Conservation (phyloP, 2,329 filamentous ascomycete genomes). For the Fusarium hostae region DNA sequence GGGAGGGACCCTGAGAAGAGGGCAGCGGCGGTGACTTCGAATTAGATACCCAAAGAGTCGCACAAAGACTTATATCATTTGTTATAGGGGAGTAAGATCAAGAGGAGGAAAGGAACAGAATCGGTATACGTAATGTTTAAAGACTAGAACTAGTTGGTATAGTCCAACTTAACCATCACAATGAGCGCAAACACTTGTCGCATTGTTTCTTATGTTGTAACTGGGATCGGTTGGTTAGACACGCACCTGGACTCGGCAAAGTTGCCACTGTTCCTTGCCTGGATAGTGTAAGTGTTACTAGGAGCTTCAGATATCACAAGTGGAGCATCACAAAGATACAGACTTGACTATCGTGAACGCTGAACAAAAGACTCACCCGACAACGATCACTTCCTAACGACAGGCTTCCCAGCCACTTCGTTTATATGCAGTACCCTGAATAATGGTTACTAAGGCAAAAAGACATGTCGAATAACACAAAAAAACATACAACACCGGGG, state of each 20-base stretch:
- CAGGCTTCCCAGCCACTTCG: not conserved
- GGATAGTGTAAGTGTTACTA: too few species aligned
- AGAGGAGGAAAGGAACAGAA: slow-evolving; percentile 7
- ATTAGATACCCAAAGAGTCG: slow-evolving; percentile 37
- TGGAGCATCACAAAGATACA: not conserved
- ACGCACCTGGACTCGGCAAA: not conserved
- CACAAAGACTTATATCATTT: slow-evolving; percentile 9
- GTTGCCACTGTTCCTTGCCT: not conserved
- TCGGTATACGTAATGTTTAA: slow-evolving; percentile 24
- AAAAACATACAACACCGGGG: slow-evolving; percentile 1
- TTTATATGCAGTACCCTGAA: not conserved
- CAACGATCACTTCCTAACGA: not conserved
- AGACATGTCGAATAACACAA: not conserved
- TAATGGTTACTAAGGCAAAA: not conserved
- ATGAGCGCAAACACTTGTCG: not conserved
- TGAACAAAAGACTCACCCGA: not conserved
- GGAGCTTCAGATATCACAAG: not conserved
- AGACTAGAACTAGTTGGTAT: slow-evolving; percentile 1
- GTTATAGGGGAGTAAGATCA: not conserved
- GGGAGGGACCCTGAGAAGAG: slow-evolving; percentile 17
- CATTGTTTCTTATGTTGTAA: not conserved
- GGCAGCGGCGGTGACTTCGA: slow-evolving; percentile 33
- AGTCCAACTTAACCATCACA: not conserved
- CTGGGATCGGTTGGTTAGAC: not conserved
- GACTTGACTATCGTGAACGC: not conserved